phyloP scores from a whole-genome alignment of 164 flowering plant species.

The Cinnamomum chago region DNA sequence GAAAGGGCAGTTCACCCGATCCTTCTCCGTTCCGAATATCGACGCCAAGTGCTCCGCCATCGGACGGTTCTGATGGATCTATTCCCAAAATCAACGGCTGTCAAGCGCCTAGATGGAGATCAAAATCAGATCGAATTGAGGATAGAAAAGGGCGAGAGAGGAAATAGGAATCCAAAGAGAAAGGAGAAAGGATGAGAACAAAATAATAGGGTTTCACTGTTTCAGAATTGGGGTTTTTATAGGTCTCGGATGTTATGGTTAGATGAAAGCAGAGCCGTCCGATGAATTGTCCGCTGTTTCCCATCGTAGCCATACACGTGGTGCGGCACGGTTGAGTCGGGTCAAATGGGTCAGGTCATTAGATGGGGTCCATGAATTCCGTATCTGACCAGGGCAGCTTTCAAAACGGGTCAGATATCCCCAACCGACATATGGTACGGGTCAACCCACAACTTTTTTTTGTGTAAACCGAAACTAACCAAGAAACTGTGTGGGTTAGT shows the following conservation, averaged over 20 bases:
- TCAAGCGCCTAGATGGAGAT: not conserved
- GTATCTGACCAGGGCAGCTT: no score
- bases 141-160: not conserved
- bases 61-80: not conserved
- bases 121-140: not conserved
- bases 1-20: slow-evolving; percentile 87
- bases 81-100: not conserved
- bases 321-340: not conserved
- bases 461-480: no score
- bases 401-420: no score
- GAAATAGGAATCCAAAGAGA: not conserved
- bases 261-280: not conserved
- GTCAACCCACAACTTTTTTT: no score
- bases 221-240: not conserved
- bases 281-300: not conserved
- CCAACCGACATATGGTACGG: no score
- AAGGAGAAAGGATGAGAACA: not conserved
- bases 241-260: no score
- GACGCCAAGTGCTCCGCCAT: slow-evolving; percentile 98
- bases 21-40: slow-evolving; percentile 91
- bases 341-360: no score
- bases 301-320: not conserved
- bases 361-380: no score
- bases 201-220: not conserved
- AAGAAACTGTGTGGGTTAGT: no score